phyloP scores from a whole-genome alignment of 1,139 yeast genomes.

The Pichia inconspicua region DNA sequence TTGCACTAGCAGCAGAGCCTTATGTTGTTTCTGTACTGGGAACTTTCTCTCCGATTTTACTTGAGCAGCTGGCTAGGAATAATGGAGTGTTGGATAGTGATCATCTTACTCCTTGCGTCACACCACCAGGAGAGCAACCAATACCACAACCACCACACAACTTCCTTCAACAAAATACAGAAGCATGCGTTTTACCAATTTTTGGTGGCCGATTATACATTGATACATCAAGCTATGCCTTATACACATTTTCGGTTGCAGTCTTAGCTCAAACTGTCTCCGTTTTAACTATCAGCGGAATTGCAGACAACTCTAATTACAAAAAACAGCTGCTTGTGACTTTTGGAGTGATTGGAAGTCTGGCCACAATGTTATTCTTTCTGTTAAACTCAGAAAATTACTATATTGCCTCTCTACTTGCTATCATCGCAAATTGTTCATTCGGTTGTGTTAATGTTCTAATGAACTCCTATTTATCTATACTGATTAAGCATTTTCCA shows the following conservation, averaged over 20 bases:
- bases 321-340: constrained; percentile 44
- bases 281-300: constrained; percentile 62
- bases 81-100: constrained; percentile 54
- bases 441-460: constrained; percentile 70
- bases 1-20: constrained; percentile 52
- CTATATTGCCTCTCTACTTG: constrained; percentile 47
- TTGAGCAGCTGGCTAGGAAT: constrained; percentile 59
- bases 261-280: constrained; percentile 57
- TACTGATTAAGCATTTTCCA: constrained; percentile 37
- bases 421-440: constrained; percentile 55
- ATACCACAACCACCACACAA: constrained; percentile 18
- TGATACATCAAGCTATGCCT: constrained; percentile 61
- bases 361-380: constrained; percentile 41
- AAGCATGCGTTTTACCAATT: constrained; percentile 35
- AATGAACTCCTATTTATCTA: constrained; percentile 64
- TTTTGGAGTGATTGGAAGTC: constrained; percentile 50
- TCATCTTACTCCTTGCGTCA: constrained; percentile 25
- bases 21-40: constrained; percentile 67
- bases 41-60: constrained; percentile 57
- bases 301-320: constrained; percentile 49
- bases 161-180: constrained; percentile 31
- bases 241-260: constrained; percentile 58
- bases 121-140: constrained; percentile 15
- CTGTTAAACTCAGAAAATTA: constrained; percentile 38
- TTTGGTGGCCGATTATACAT: constrained; percentile 32